phyloP scores from a whole-genome alignment of 2,329 filamentous ascomycete genomes.

The Myriosclerotinia scirpicola region DNA sequence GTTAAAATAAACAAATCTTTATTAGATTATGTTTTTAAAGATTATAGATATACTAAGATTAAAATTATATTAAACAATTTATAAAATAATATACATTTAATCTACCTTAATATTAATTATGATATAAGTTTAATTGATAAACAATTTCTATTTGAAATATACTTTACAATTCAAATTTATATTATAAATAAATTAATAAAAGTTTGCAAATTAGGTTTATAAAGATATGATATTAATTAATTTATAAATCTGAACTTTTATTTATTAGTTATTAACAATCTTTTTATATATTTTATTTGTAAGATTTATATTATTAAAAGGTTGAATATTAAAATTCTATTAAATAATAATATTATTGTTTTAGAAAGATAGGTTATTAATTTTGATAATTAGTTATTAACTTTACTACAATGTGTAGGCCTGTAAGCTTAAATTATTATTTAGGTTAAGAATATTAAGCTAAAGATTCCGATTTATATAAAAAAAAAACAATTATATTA shows the following conservation, averaged over 20 bases:
- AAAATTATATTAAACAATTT: no score
- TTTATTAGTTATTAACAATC: neutral
- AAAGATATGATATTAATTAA: neutral
- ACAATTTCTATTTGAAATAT: no score
- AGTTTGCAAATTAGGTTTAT: neutral
- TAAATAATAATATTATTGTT: neutral
- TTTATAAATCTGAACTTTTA: neutral
- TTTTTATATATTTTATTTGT: neutral
- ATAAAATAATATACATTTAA: no score
- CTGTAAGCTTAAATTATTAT: neutral
- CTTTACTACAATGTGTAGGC: neutral
- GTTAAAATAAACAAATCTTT: no score
- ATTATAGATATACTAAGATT: no score
- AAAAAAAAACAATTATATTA: no score
- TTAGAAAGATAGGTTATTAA: neutral
- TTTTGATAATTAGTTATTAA: neutral
- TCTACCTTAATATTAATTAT: no score
- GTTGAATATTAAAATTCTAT: neutral
- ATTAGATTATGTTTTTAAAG: no score
- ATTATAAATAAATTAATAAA: neutral
- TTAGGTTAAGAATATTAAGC: neutral
- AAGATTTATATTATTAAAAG: neutral
- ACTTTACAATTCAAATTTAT: no score
- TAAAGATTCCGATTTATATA: no score
- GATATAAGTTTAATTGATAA: no score